Base-by-base conservation (phyloP, 73 alveolate species). In the Blepharisma stoltei region DNA sequence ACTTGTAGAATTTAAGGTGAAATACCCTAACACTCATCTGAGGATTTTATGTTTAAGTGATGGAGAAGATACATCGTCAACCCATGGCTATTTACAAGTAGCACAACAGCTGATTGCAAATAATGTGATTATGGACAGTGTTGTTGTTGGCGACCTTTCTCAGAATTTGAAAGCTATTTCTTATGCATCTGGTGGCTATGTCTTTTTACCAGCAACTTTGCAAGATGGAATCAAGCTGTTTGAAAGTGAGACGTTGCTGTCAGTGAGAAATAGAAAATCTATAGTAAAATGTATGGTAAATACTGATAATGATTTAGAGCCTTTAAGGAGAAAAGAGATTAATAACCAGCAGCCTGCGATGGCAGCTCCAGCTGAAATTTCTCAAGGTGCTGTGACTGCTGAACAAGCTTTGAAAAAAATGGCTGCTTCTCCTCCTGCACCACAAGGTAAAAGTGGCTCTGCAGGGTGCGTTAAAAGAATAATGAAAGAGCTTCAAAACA, bases 11-110 rank as follows among this genome's bases (percentile, higher is more conserved):
- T 55, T 83, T 5, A 83, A 78, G 66, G 20, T 23, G 41, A 77
- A 83, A 68, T 83, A 83, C 21, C 86, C 92, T 18, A 84, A 82
- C 46, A 69, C 77, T 23, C 68, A 60, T 5, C 54, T 81, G 37
- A 77, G 93, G 54, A 49, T 86, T 41, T 49, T 81, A 70, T 84
- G 86, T 23, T 70, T 86, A 43, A 73, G 87, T 48, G 89, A 86
- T 76, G 93, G 93, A 18, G 87, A 76, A 18, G 93, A 86, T 71
- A 81, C 54, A 43, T 71, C 81, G 32, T 78, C 86, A 0, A 20
- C 37, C 21, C 27, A 53, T 54, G 60, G 71, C 38, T 80, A 80
- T 6, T 43, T 77, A n/a, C 67, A 44, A 45, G 68, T 83, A 8
- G 78, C 67, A 5, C 43, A 78, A 37, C 32, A 44, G 14, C 73